phyloP scores from a whole-genome alignment of 2,329 filamentous ascomycete species.

The Stagonosporopsis tanaceti region DNA sequence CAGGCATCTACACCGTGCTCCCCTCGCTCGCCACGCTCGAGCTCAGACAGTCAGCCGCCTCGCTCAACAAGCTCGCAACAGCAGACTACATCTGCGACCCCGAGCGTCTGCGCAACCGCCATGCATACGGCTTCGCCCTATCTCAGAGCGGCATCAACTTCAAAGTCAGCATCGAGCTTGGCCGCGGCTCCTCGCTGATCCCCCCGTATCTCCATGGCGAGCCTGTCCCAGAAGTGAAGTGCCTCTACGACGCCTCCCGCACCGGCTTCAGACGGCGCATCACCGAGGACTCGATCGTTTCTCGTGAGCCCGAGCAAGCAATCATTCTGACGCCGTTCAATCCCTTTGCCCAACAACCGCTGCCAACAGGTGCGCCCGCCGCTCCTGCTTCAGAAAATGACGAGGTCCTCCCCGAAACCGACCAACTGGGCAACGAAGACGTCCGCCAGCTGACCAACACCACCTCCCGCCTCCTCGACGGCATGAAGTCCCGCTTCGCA shows the following conservation, averaged over 20 bases:
- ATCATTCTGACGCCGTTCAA: neutral
- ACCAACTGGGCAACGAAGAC: constrained; percentile 30
- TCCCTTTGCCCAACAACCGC: neutral
- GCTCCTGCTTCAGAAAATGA: neutral
- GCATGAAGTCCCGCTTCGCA: constrained; percentile 23
- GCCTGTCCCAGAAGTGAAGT: constrained; percentile 29
- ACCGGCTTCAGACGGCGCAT: constrained; percentile 39
- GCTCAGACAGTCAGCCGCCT: constrained; percentile 33
- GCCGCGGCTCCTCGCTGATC: constrained; percentile 30
- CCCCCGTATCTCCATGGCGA: constrained; percentile 47
- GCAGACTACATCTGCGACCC: constrained; percentile 35
- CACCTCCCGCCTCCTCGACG: constrained; percentile 17
- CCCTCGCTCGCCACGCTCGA: constrained; percentile 40
- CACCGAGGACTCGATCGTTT: neutral
- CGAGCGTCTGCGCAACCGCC: constrained; percentile 36
- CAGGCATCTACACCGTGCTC: constrained; percentile 35
- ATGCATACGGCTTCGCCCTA: constrained; percentile 38
- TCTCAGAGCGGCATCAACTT: constrained; percentile 38
- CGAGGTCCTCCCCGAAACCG: constrained; percentile 31
- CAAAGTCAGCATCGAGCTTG: constrained; percentile 38
- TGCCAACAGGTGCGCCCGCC: neutral
- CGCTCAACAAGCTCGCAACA: constrained; percentile 16
- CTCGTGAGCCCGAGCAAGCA: neutral
- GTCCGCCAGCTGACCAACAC: constrained; percentile 24
- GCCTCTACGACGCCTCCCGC: constrained; percentile 57